Conservation (phyloP, 345 rosid genomes). For the Barbarea vulgaris region DNA sequence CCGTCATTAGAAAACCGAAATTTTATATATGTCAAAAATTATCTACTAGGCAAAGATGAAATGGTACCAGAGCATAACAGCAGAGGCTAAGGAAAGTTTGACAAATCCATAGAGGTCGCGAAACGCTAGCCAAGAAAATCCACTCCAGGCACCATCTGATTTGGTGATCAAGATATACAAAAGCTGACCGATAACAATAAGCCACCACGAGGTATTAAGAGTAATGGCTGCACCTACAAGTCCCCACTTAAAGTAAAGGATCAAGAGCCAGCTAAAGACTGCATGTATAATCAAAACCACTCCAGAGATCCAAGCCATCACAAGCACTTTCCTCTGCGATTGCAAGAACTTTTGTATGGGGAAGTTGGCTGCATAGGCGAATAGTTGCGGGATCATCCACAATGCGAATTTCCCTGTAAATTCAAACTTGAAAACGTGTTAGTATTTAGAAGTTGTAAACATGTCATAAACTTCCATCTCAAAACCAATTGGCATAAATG, state of each 20-base stretch:
- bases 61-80: conserved; percentile 83
- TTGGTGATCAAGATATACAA: conserved; percentile 77
- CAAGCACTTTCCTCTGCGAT: conserved; percentile 83
- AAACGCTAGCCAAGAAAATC: conserved; percentile 89
- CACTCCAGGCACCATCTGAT: conserved; percentile 94
- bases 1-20: neutral
- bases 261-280: conserved; percentile 77
- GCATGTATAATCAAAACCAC: conserved; percentile 60
- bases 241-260: conserved; percentile 77
- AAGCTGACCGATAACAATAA: conserved; percentile 65
- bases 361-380: conserved; percentile 85
- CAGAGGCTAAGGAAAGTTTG: conserved; percentile 89
- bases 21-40: neutral
- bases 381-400: conserved; percentile 89
- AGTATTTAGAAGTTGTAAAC: neutral
- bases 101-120: conserved; percentile 71
- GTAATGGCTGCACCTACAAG: conserved; percentile 83
- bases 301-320: conserved; percentile 79
- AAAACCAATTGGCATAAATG: neutral
- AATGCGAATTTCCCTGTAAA: conserved; percentile 77
- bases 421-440: neutral
- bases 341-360: conserved; percentile 91
- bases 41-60: neutral
- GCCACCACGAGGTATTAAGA: conserved; percentile 89
- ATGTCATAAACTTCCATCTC: neutral